phyloP scores from a whole-genome alignment of 306 rosid species.

The Cucurbita pepo region DNA sequence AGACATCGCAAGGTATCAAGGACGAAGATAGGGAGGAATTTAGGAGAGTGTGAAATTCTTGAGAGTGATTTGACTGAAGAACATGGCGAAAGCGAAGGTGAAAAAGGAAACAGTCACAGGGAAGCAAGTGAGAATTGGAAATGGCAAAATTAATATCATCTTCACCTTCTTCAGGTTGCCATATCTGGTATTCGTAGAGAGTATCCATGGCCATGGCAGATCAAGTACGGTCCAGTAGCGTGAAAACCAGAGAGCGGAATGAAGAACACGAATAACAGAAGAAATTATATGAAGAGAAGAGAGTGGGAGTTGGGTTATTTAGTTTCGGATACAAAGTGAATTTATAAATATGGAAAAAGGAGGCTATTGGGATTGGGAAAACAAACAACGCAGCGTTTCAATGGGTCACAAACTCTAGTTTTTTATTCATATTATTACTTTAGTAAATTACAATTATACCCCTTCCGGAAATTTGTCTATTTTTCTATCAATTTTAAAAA shows the following conservation, averaged over 20 bases:
- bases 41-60: neutral
- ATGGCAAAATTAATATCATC: neutral
- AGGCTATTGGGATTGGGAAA: neutral
- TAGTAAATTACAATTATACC: too few relatives aligned
- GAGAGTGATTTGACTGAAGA: conserved; percentile 8
- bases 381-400: neutral
- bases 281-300: neutral
- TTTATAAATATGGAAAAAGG: neutral
- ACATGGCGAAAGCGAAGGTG: conserved; percentile 9
- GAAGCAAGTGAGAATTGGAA: conserved; percentile 7
- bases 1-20: conserved; percentile 12
- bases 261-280: neutral
- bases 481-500: too few relatives aligned
- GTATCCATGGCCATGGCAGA: conserved; percentile 10
- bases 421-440: too few relatives aligned
- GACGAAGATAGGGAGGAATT: conserved; percentile 2
- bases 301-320: neutral
- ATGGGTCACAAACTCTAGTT: neutral
- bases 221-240: conserved; percentile 2
- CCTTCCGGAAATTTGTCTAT: too few relatives aligned
- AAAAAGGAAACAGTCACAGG: conserved; percentile 13
- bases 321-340: neutral
- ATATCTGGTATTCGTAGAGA: conserved; percentile 10
- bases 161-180: neutral
- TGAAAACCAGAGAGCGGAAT: neutral